These are phyloP conservation scores for Suhomyces chickasaworum DNA, from an alignment of 1,139 yeast genomes.

Conservation along the genomic window DNA sequence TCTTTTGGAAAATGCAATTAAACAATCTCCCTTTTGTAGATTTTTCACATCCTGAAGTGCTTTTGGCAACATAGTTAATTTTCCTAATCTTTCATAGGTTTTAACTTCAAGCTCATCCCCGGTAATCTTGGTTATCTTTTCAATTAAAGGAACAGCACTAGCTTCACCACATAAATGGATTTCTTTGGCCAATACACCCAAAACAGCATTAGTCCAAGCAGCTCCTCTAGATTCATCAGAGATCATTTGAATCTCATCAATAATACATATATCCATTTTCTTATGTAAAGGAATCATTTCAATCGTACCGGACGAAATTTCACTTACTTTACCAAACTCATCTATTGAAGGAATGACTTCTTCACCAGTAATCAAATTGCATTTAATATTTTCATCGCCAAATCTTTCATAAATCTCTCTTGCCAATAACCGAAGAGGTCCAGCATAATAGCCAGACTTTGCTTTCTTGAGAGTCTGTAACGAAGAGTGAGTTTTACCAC, in stretches of 20 bases:
- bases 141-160: conserved; percentile 69
- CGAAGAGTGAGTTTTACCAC: conserved; percentile 93
- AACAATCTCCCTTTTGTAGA: conserved; percentile 76
- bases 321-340: conserved; percentile 67
- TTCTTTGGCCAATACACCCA: conserved; percentile 86
- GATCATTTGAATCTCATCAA: conserved; percentile 97
- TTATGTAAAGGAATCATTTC: conserved; percentile 81
- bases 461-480: conserved; percentile 66
- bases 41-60: conserved; percentile 34
- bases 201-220: conserved; percentile 92
- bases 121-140: conserved; percentile 59
- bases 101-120: conserved; percentile 79
- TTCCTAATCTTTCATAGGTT: conserved; percentile 73
- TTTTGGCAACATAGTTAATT: conserved; percentile 55
- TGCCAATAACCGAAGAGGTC: conserved; percentile 88
- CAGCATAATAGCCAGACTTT: conserved; percentile 88
- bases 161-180: conserved; percentile 93
- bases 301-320: conserved; percentile 82
- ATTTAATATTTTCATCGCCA: conserved; percentile 61
- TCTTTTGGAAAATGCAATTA: conserved; percentile 81
- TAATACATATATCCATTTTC: conserved; percentile 80
- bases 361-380: conserved; percentile 93
- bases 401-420: conserved; percentile 87
- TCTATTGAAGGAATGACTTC: conserved; percentile 77
- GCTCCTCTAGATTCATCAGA: conserved; percentile 79